Conservation (phyloP, 441 rosid species). For the Jatropha multifida region DNA sequence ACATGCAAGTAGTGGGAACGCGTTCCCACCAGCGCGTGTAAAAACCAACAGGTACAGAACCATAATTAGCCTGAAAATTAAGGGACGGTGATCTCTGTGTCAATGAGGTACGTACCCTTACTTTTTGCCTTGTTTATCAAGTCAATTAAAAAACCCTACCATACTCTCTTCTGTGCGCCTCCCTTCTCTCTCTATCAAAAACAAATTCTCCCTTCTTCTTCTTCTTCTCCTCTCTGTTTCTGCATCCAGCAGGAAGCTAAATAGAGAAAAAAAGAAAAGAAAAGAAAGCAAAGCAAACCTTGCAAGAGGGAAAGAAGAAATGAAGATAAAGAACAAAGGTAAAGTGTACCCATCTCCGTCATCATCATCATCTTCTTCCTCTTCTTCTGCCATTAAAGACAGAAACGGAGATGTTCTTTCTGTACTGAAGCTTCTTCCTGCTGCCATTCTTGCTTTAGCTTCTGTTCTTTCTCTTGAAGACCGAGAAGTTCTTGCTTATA, state of each 20-base stretch:
- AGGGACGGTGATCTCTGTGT: conserved; percentile 14
- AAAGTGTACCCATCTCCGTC: conserved; percentile 75
- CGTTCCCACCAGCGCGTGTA: not conserved
- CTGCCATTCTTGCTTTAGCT: conserved; percentile 59
- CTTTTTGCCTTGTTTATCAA: conserved; percentile 8
- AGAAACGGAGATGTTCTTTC: conserved; percentile 39
- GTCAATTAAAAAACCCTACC: conserved; percentile 5
- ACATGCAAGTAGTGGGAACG: not conserved
- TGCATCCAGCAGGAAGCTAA: not conserved
- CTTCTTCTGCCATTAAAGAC: conserved; percentile 18
- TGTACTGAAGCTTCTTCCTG: conserved; percentile 62
- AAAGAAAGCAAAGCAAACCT: not conserved
- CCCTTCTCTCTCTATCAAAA: not conserved
- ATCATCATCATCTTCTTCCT: conserved; percentile 19
- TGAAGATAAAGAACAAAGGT: conserved; percentile 87
- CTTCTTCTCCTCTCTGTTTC: not conserved
- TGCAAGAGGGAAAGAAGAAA: not conserved
- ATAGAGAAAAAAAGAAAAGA: not conserved
- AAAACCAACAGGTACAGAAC: not conserved
- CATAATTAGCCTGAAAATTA: conserved; percentile 23
- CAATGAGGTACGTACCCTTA: not conserved
- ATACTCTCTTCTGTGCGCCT: not conserved
- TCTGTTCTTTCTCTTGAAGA: conserved; percentile 65
- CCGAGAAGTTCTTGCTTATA: conserved; percentile 79
- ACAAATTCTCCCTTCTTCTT: not conserved